Evolutionary conservation across 441 rosid genomes (phyloP).

Genomic region (Populus hybrid): DNA sequence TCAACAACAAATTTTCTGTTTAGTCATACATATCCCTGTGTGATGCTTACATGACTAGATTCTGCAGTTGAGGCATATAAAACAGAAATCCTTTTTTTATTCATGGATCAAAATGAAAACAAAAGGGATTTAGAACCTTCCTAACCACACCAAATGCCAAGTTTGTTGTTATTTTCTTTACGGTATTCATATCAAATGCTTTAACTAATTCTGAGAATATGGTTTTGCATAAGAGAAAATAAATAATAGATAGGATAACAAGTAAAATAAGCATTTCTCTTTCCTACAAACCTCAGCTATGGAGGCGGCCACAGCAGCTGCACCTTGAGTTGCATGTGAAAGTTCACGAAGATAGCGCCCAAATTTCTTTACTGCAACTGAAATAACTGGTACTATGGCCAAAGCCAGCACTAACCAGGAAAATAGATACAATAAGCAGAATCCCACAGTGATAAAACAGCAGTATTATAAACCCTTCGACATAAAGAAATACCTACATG

Average conservation of each 20-base stretch:
- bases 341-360: constrained; percentile 90
- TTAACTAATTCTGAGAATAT: neutral
- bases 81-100: too few species aligned
- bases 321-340: constrained; percentile 87
- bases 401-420: constrained; percentile 65
- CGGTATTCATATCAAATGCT: neutral
- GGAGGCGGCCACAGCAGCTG: constrained; percentile 91
- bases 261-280: neutral
- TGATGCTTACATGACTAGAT: neutral
- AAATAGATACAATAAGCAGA: constrained; percentile 12
- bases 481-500: constrained; percentile 45
- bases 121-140: neutral
- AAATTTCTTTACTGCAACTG: constrained; percentile 65
- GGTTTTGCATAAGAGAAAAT: neutral
- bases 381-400: constrained; percentile 76
- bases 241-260: neutral
- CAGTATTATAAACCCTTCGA: neutral
- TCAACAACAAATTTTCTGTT: neutral
- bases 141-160: neutral
- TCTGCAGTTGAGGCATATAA: neutral
- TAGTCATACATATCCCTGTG: neutral
- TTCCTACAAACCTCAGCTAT: constrained; percentile 73
- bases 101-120: neutral
- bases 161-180: neutral
- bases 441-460: constrained; percentile 9